Base-by-base conservation (phyloP, 176 grass and related monocot species). In the Alloteropsis semialata region DNA sequence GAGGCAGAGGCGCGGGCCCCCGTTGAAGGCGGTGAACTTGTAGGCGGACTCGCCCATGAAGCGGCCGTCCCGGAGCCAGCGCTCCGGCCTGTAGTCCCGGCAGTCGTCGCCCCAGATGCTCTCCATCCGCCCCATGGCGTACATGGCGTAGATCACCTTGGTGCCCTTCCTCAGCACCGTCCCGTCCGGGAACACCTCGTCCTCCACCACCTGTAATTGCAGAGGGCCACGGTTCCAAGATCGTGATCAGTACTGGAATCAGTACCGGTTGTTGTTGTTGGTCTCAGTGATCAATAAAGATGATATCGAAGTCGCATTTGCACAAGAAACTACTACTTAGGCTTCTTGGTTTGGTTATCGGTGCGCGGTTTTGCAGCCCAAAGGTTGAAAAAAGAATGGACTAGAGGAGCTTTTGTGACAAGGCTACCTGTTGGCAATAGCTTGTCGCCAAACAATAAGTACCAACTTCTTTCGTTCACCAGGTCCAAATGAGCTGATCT, bases 1-100 rank as follows among this genome's bases (percentile, higher is more conserved):
- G 38, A 98, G 85, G 86, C 95, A 95, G 7, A 98, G 92, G 21
- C 95, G 90, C 0, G 92, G 95, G 0, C 95, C 95, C 36, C 92
- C 95, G 15, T 98, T 98, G 82, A 98, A 98, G 38, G 95, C 95
- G 49, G 95, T 86, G 86, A 98, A 98, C 85, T 91, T 98, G 80
- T 98, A 98, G 57, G 90, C 90, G 0, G 95, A 98, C 87, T 98
- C 95, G 65, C 95, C 84, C 66, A 60, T 82, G 88, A 98, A 98
- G 17, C 90, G 88, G 58, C 92, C 92, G 53, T 98, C 92, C 63
- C 53, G 84, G 77, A 98, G 90, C 95, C 95, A 98, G 65, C 95
- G 62, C 84, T 98, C 95, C 5, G 95, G 95, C 84, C 49, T 98
- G 90, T 98, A 95, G 59, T 95, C 92, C 5, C 86, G 58, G 88